phyloP scores from a whole-genome alignment of 129 eudicot species.

The Lactuca saligna region DNA sequence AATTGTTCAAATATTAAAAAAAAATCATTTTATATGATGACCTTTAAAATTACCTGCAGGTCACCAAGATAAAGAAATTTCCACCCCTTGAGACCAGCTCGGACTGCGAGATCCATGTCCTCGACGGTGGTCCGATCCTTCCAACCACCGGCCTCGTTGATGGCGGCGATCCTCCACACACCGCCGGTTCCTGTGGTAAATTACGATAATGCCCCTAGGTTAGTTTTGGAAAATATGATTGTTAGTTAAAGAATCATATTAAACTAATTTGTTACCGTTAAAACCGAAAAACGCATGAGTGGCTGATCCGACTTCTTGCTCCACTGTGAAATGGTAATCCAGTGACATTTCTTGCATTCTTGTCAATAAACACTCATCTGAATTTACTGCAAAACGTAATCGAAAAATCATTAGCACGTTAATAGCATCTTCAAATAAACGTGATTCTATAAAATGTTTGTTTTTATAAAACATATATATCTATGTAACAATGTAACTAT shows the following conservation, averaged over 20 bases:
- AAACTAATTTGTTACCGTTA: slow-evolving; percentile 52
- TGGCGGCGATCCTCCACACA: slow-evolving; percentile 88
- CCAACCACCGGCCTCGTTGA: slow-evolving; percentile 97
- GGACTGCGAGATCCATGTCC: slow-evolving; percentile 97
- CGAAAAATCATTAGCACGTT: neutral
- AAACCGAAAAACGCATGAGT: slow-evolving; percentile 98
- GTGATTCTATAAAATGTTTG: neutral
- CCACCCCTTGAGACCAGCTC: slow-evolving; percentile 96
- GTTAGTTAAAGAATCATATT: neutral
- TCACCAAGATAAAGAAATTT: slow-evolving; percentile 88
- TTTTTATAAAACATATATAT: too few species aligned
- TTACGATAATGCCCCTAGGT: slow-evolving; percentile 25
- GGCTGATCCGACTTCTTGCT: slow-evolving; percentile 98
- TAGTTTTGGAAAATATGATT: slow-evolving; percentile 1
- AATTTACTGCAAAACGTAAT: slow-evolving; percentile 52
- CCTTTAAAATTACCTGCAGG: slow-evolving; percentile 50
- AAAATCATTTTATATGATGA: too few species aligned
- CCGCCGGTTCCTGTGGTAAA: slow-evolving; percentile 80
- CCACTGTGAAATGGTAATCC: slow-evolving; percentile 91
- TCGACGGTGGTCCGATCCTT: slow-evolving; percentile 93
- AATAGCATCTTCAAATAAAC: neutral
- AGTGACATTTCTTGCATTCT: slow-evolving; percentile 98
- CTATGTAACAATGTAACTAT: too few species aligned
- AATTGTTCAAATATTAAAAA: too few species aligned
- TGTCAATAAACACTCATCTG: slow-evolving; percentile 88